Base-by-base conservation (phyloP, 768 basidiomycete species). In the Hemileccinum rubropunctum region DNA sequence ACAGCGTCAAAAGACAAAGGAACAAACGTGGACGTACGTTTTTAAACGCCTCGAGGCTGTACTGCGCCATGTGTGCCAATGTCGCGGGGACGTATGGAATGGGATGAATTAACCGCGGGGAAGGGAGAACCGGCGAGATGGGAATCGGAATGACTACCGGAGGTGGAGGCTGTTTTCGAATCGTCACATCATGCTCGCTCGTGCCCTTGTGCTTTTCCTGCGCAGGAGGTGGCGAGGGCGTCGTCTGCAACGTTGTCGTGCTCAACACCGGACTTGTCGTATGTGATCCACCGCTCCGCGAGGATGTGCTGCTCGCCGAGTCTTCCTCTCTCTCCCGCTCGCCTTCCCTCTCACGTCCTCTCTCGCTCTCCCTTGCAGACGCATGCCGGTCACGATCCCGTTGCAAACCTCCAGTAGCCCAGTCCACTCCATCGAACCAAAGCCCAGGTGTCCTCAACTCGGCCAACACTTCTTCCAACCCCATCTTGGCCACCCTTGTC, bases 381-480 rank as follows among this genome's bases (percentile, higher is more conserved):
- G 73, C 65, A 43, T 77, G 74, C 27, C 74, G 76, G 45, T 77
- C 76, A 39, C 76, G 38, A 11, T 54, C 45, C 20, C 55, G 49
- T 39, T 61, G 59, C 23, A 58, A 44, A 2, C 58, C 61, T 21
- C 58, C 68, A 34, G 63, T 57, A 17, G 60, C 48, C 84, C 86
- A 88, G 60, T 88, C 84, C 3, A 85, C 73, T 0, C 86, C 86
- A 45, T 88, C 83, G 50, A 80, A 84, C 88, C 88, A 90, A 2
- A 83, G 70, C 0, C 77, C 79, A 23, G 72, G 74, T 32, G 82
- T 78, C 35, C 82, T 71, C 50, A 91, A 52, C 41, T 78, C 75
- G 34, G 58, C 63, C 26, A 84, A 58, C 0, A 91, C 81, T 5
- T 86, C 85, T 53, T 86, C 85, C 0, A 80, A 34, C 0, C 65